Base-by-base conservation (phyloP, 495 filamentous ascomycete species). In the Aspergillus indologenus region DNA sequence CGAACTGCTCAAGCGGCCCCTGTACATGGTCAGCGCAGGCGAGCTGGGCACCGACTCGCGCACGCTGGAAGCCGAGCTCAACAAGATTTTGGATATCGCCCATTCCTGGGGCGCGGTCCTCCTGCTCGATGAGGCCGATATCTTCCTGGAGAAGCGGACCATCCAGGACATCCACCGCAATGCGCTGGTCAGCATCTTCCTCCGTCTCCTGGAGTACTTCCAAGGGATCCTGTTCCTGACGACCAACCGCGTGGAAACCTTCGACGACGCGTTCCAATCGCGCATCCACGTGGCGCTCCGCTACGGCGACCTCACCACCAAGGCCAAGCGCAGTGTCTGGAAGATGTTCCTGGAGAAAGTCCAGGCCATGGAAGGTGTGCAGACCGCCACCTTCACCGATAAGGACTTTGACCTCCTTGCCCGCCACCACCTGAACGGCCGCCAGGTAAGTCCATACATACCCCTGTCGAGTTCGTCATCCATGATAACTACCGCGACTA, bases 81-180 rank as follows among this genome's bases (percentile, higher is more conserved):
- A 88, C 61, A 87, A 88, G 68, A 93, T 96, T 53, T 81, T 96
- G 42, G 90, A 95, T 60, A 89, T 96, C 50, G 90, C 90, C 18
- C 90, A 93, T 68, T 85, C 84, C 2, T 96, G 92, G 91, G 91
- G 89, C 18, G 90, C 90, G 0, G 84, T 92, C 24, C 77, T 92
- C 0, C 78, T 92, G 0, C 79, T 92, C 1, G 88, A 91, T 66
- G 89, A 91, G 69, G 88, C 88, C 34, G 88, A 91, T 64, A 87
- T 91, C 19, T 91, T 91, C 77, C 72, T 91, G 15, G 89, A 92
- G 73, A 81, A 85, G 54, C 85, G 89, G 18, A 85, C 81, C 1
- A 80, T 87, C 42, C 79, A 84, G 59, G 87, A 93, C 62, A 83
- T 93, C 60, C 81, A 83, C 62, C 82, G 90, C 54, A 93, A 93